Percentiles rank a stretch among this genome's conserved stretches.
Conservation (phyloP, 768 basidiomycete species). For the Auricularia cornea region DNA sequence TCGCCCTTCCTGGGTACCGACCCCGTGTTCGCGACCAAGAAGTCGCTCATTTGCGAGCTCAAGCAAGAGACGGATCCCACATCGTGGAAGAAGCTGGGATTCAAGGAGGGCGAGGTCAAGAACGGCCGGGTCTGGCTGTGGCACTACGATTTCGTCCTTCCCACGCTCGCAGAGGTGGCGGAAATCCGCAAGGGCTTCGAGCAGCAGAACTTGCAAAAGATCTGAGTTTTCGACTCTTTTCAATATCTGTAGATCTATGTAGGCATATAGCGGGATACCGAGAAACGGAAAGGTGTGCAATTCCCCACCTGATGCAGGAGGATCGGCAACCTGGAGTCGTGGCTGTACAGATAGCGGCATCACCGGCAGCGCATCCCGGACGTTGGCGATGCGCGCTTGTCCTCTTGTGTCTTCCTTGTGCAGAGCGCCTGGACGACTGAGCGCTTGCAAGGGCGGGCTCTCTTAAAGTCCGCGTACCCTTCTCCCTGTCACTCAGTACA, state of each 20-base stretch:
- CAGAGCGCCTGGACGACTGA: no score
- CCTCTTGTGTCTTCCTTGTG: no score
- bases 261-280: no score
- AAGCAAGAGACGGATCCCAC: conserved; percentile 18
- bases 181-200: conserved; percentile 12
- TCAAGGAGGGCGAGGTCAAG: conserved; percentile 22
- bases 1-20: conserved; percentile 30
- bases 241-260: background rate
- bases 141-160: conserved; percentile 24
- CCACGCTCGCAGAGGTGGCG: conserved; percentile 22
- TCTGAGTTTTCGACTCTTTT: background rate
- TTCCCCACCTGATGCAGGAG: background rate
- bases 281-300: background rate
- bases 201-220: background rate
- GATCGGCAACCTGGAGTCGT: no score
- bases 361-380: no score
- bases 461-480: background rate
- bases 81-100: conserved; percentile 23
- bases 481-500: background rate
- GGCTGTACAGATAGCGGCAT: no score
- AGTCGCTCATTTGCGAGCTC: conserved; percentile 24
- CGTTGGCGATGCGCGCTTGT: no score
- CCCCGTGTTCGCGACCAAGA: conserved; percentile 29
- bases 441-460: background rate
- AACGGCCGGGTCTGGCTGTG: conserved; percentile 24